A percentile compares a stretch with the other conserved stretches of the same genome.
phyloP scores from a whole-genome alignment of 1,284 basidiomycete genomes.

The Naganishia liquefaciens region DNA sequence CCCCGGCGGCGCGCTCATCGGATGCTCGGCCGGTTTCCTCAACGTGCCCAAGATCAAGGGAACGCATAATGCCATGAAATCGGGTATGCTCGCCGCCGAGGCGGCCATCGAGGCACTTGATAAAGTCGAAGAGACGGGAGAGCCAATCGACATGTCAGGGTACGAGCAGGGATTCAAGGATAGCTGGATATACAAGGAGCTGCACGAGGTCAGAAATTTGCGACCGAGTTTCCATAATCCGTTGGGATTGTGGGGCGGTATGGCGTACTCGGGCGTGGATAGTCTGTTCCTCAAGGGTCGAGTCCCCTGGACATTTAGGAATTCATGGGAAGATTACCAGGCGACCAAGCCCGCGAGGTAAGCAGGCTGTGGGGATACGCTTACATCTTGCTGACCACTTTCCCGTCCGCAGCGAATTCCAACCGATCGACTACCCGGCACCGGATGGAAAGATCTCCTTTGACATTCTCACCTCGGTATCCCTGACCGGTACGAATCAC shows the following conservation, averaged over 20 bases:
- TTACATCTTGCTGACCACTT: not conserved
- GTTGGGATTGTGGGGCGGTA: conserved; percentile 84
- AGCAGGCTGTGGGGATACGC: conserved; percentile 31
- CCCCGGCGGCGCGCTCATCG: conserved; percentile 92
- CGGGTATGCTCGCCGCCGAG: conserved; percentile 94
- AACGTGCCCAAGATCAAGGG: conserved; percentile 99
- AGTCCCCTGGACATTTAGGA: conserved; percentile 88
- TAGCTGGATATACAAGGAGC: conserved; percentile 86
- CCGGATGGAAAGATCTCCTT: conserved; percentile 91
- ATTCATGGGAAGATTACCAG: conserved; percentile 68
- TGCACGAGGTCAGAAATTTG: conserved; percentile 89
- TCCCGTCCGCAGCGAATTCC: conserved; percentile 58
- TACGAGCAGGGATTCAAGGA: conserved; percentile 74
- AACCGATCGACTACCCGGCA: conserved; percentile 85
- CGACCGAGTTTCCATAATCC: conserved; percentile 86
- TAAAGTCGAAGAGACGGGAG: conserved; percentile 29
- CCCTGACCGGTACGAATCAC: conserved; percentile 93
- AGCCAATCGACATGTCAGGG: conserved; percentile 67
- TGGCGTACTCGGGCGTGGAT: conserved; percentile 88
- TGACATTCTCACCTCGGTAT: conserved; percentile 86
- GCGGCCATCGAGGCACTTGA: conserved; percentile 70
- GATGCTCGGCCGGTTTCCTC: conserved; percentile 91
- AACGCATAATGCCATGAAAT: conserved; percentile 99
- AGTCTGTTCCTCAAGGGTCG: conserved; percentile 80
- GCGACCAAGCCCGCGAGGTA: conserved; percentile 68